phyloP scores from a whole-genome alignment of 2,329 filamentous ascomycete species.

The Cladosporium cucumerinum region DNA sequence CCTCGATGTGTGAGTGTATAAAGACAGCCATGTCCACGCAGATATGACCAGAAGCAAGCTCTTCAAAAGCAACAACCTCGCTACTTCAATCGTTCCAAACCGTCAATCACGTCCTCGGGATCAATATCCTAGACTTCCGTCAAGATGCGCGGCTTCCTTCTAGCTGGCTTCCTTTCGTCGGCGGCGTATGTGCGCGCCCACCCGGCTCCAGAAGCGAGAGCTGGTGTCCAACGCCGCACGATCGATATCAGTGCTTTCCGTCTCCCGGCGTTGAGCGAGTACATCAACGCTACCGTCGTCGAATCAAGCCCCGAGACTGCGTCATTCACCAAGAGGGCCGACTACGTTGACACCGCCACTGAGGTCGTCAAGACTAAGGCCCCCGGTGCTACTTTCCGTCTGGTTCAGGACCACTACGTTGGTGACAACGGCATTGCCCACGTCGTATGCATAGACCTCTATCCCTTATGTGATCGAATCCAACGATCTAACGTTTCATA shows the following conservation, averaged over 20 bases:
- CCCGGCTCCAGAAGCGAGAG: conserved; percentile 9
- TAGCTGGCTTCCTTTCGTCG: conserved; percentile 14
- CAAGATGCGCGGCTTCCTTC: conserved; percentile 13
- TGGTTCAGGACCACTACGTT: conserved; percentile 53
- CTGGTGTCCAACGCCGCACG: conserved; percentile 21
- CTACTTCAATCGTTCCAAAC: background rate
- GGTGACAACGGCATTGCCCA: conserved; percentile 56
- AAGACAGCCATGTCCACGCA: background rate
- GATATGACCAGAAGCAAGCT: background rate
- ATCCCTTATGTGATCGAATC: background rate
- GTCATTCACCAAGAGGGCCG: conserved; percentile 20
- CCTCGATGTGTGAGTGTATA: background rate
- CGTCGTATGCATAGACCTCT: conserved; percentile 33
- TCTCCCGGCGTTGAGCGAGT: conserved; percentile 26
- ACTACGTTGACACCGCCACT: conserved; percentile 33
- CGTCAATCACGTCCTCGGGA: conserved; percentile 3
- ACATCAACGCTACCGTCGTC: conserved; percentile 22
- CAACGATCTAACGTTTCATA: background rate
- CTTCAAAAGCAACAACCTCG: conserved; percentile 2
- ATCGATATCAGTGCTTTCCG: conserved; percentile 35
- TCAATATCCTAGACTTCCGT: background rate
- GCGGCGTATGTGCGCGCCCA: conserved; percentile 10
- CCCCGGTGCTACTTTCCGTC: conserved; percentile 46
- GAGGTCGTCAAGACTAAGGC: conserved; percentile 34
- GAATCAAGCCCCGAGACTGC: conserved; percentile 9